A percentile compares a stretch with the other conserved stretches of the same genome.
phyloP scores from a whole-genome alignment of 78 protist species.

The Mantamonas sphyraenae region DNA sequence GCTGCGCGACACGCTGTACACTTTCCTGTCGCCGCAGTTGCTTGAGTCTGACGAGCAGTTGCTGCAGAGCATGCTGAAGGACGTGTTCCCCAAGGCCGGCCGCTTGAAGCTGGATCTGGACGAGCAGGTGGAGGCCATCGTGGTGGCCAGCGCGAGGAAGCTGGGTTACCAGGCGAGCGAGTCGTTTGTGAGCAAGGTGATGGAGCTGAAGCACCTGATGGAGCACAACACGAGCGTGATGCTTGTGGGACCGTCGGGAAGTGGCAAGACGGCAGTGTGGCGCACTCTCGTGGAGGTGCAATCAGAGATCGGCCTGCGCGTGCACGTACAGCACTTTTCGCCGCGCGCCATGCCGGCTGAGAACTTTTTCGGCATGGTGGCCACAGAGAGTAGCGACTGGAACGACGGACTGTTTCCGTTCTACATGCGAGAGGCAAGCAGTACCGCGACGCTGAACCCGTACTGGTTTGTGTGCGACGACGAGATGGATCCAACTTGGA shows the following conservation, averaged over 20 bases:
- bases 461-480: constrained; percentile 77
- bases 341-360: constrained; percentile 61
- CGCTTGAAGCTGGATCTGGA: too few relatives aligned
- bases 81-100: constrained; percentile 44
- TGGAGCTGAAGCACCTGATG: constrained; percentile 44
- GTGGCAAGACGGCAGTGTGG: constrained; percentile 59
- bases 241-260: constrained; percentile 67
- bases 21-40: constrained; percentile 73
- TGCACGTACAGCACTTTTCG: constrained; percentile 10
- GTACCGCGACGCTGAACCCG: constrained; percentile 18
- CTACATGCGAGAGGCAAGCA: constrained; percentile 26
- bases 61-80: constrained; percentile 55
- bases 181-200: constrained; percentile 33
- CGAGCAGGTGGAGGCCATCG: background rate
- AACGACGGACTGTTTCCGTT: constrained; percentile 51
- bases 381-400: constrained; percentile 38
- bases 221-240: constrained; percentile 62
- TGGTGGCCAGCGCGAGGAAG: background rate
- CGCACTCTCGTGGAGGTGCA: constrained; percentile 29
- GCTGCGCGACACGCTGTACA: constrained; percentile 82
- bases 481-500: constrained; percentile 77
- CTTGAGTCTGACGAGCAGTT: constrained; percentile 58
- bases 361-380: constrained; percentile 64
- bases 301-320: constrained; percentile 10
- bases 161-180: constrained; percentile 40